Base-by-base conservation (phyloP, 1,284 basidiomycete genomes). In the Blastosporella zonata region DNA sequence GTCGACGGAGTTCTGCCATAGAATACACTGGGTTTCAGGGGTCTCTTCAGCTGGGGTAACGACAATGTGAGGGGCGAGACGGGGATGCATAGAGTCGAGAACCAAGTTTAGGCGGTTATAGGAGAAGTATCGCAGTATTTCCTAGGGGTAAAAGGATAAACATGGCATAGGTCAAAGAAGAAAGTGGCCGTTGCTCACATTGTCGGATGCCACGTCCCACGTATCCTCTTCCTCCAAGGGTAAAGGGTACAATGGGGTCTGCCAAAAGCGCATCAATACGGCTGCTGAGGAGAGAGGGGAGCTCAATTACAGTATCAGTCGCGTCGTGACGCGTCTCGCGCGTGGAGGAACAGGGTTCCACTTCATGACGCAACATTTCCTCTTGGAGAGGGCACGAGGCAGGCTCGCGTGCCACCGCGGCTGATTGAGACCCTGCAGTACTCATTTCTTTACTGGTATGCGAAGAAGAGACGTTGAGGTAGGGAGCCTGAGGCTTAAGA, bases 41-140 rank as follows among this genome's bases (percentile, higher is more conserved):
- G 52, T 64, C 39, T 69, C 67, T 43, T 67, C 61, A 36, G 72
- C 67, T 29, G 72, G 71, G 13, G 75, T 72, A 39, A 79, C 70
- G 44, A 77, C 74, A 45, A 81, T 75, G 59, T 77, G 74, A 0
- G 77, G 77, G 0, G 66, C 57, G 10, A 61, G 35, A 5, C 64
- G 51, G 10, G 68, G 69, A 29, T 34, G 45, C 22, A 53, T 49
- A 18, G 67, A 71, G 45, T 68, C 65, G 9, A 67, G 44, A n/a
- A 68, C 61, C 20, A 71, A 62, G 49, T 67, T 67, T 23, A 55
- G 54, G 27, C 66, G 62, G 43, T 68, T 58, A 38, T 58, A 42
- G 38, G 63, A 63, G 52, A 66, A 61, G 17, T 50, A 41, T 31
- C 60, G 54, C 27, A 69, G 55, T 27, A 56, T 50, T 40, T 64